Conservation (phyloP, 352 stramenopile genomes). For the Thalassiosira exigua region DNA sequence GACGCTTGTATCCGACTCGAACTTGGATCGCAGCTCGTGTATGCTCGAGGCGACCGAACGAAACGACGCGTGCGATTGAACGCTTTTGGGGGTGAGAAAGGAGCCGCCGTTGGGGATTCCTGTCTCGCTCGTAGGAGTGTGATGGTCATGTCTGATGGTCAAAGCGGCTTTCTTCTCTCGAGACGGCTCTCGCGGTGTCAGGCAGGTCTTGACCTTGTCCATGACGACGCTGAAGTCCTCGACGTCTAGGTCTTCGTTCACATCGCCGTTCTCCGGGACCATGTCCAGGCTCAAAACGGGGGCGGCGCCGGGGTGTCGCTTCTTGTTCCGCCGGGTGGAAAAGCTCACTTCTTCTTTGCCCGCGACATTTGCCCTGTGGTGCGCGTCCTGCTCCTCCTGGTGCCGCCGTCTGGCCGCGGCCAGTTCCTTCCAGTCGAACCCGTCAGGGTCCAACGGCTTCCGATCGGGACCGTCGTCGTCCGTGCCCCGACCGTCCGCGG, state of each 20-base stretch:
- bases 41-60: constrained; percentile 2
- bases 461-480: not conserved
- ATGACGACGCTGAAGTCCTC: constrained; percentile 13
- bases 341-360: not conserved
- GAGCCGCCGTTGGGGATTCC: not conserved
- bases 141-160: not conserved
- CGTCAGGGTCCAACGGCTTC: constrained; percentile 36
- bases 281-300: constrained; percentile 26
- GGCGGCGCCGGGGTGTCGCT: not conserved
- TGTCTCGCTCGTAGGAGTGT: too few species aligned
- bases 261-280: constrained; percentile 9
- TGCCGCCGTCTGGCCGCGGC: not conserved
- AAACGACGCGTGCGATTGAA: not conserved
- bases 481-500: not conserved
- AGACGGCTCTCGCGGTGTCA: constrained; percentile 1
- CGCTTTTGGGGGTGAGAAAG: constrained; percentile 8
- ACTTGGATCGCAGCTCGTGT: constrained; percentile 29
- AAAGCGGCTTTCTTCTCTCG: not conserved
- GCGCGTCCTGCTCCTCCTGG: not conserved
- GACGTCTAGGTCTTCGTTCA: not conserved
- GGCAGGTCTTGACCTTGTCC: constrained; percentile 23
- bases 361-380: not conserved
- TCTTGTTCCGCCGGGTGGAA: not conserved
- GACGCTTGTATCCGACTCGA: constrained; percentile 16
- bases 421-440: constrained; percentile 47